Evolutionary conservation across 2,329 filamentous ascomycete genomes (phyloP), one percentile per base, ranked within the genome.

Genomic region (Niveomyces coronatus): DNA sequence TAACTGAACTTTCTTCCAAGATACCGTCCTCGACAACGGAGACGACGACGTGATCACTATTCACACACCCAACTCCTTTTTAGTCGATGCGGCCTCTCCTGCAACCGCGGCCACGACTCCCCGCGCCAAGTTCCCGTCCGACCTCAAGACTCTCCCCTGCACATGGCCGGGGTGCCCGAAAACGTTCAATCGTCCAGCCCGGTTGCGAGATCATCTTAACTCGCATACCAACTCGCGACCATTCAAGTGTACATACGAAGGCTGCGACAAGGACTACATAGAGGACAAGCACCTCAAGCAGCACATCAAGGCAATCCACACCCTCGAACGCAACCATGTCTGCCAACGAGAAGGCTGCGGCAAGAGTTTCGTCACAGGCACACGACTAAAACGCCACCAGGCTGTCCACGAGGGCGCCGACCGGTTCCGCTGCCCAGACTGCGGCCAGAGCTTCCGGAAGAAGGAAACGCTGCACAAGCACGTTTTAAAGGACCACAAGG

Each of bases 191-290:
- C 79, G 89, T 3, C 87, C 86, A 1, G 82, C 82, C 23, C 77
- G 85, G 19, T 70, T 95, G 4, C 70, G 81, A 43, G 79, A 85
- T 42, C 89, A 96, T 53, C 62, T 89, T 17, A 74, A 86, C 45
- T 87, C 83, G 1, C 89, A 96, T 57, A 89, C 77, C 37, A 86
- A 89, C 48, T 84, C 89, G 49, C 77, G 88, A 1, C 79, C 86
- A 0, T 93, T 83, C 57, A 68, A 70, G 27, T 96, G 89, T 53
- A 64, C 69, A 3, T 71, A 81, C 44, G 62, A 70, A 5, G 78
- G 62, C 29, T 96, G 89, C 54, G 74, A 76, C 50, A 95, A 94
- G 64, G 74, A 79, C 29, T 96, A 94, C 55, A 74, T 86, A 11
- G 84, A 91, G 44, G 76, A 85, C 47, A 89, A 89, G 49, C 87